A percentile compares a stretch with the other conserved stretches of the same genome.
phyloP scores from a whole-genome alignment of 441 rosid species.

The Eruca vesicaria region DNA sequence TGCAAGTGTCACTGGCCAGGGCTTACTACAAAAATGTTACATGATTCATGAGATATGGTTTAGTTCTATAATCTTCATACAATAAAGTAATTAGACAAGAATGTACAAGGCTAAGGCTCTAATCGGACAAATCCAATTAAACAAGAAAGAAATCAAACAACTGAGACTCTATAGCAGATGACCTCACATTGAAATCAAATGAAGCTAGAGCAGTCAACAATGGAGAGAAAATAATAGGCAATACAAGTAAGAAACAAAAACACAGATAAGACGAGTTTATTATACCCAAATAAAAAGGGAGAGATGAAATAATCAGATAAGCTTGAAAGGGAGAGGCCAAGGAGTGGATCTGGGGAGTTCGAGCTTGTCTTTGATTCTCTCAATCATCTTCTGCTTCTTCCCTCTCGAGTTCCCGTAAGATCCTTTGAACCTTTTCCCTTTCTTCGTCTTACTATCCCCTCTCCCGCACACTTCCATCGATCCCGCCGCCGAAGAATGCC shows the following conservation, averaged over 20 bases:
- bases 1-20: neutral
- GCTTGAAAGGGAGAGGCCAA: slow-evolving; percentile 99
- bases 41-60: neutral
- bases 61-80: neutral
- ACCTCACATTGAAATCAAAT: too few species aligned
- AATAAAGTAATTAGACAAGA: neutral
- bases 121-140: too few species aligned
- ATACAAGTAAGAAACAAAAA: too few species aligned
- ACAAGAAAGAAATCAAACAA: neutral
- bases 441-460: slow-evolving; percentile 93
- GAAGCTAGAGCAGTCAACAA: too few species aligned
- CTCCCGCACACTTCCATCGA: slow-evolving; percentile 73
- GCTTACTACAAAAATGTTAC: neutral
- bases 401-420: slow-evolving; percentile 87
- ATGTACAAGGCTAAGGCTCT: neutral
- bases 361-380: slow-evolving; percentile 80
- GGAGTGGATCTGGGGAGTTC: slow-evolving; percentile 97
- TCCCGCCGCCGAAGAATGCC: slow-evolving; percentile 1
- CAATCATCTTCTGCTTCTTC: slow-evolving; percentile 88
- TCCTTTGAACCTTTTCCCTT: slow-evolving; percentile 89
- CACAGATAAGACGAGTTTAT: too few species aligned
- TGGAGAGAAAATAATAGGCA: too few species aligned
- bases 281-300: too few species aligned
- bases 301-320: slow-evolving; percentile 45
- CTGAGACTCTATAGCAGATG: too few species aligned